Base-by-base conservation (phyloP, 1,284 basidiomycete species). In the Irpex sp. region DNA sequence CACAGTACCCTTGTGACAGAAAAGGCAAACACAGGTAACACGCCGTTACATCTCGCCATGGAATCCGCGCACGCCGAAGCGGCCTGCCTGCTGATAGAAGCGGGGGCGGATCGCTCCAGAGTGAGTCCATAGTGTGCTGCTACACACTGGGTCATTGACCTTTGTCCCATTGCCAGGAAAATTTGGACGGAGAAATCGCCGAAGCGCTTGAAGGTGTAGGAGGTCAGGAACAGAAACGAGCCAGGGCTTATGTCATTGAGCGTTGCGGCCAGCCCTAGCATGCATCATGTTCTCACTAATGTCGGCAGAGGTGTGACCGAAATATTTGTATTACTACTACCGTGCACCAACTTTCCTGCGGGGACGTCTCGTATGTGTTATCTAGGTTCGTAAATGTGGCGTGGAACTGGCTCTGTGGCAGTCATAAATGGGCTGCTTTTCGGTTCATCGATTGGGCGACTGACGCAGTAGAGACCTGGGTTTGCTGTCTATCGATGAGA, bases 31-130 rank as follows among this genome's bases (percentile, higher is more conserved):
- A 67, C 72, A 92, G 95, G 95, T 55, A 96, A 97, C 72, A 97
- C 95, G 0, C 94, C 95, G 1, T 79, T 98, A n/a, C 95, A 98
- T 80, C 86, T 98, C 50, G 95, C 95, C 5, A 89, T 98, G 86
- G 95, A 98, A 72, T 95, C 92, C 62, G 95, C 89, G 6, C 93
- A 97, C 71, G 95, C 93, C 31, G 90, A 94, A 73, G 91, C 88
- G 5, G 95, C 95, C 5, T 92, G 95, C 1, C 77, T 90, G 56
- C 81, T 98, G 58, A 95, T 98, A 63, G 93, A 96, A 73, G 95
- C 94, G 51, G 95, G 95, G 15, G 95, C 95, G 5, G 95, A 97
- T 79, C 87, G 95, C 37, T 84, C 84, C 66, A 83, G 93, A 70
- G 94, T 95, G 75, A 73, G 92, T 74, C 26, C 50, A 26, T 46